Base-by-base conservation (phyloP, 441 rosid species). In the Populus hybrid region DNA sequence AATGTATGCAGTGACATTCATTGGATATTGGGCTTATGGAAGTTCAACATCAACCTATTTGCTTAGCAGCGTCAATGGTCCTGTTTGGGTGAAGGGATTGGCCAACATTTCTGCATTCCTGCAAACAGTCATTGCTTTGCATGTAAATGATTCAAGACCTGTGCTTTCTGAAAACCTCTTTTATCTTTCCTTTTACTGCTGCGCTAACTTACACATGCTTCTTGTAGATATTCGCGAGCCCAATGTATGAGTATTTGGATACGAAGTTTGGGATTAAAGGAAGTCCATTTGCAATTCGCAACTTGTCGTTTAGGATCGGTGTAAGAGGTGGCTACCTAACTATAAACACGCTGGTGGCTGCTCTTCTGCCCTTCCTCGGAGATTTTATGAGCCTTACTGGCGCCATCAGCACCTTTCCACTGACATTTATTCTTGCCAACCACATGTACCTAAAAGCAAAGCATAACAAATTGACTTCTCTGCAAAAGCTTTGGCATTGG, bases 11-110 rank as follows among this genome's bases (percentile, higher is more conserved):
- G 92, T 94, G 75, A 81, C 93, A 5, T 90, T 91, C 70, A 79
- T 87, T 0, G 99, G 98, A n/a, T 95, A 95, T 68, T 95, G 99
- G 99, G 99, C 99, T 3, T 95, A 95, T 34, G 99, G 99, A 14
- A 79, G 91, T 75, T 83, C 90, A 16, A 88, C 98, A 16, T 75
- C 93, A 0, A 79, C 94, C 7, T 94, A 94, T 77, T 76, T 95
- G 81, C 97, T 95, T 65, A 91, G 85, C 79, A 90, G 85, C 1
- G 90, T 87, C 73, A 85, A 36, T 18, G 99, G 99, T 50, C 97
- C 97, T 7, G 83, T 86, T 72, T 94, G 97, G 99, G 79, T 92
- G 76, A 95, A 91, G 90, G 83, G 91, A 0, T 30, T 89, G 24
- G 99, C 94, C 72, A 94, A 92, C 74, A 79, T 94, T 46, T 80